Evolutionary conservation across 192 early-diverging fungal genomes (phyloP).

Genomic region (Gigaspora rosea): DNA sequence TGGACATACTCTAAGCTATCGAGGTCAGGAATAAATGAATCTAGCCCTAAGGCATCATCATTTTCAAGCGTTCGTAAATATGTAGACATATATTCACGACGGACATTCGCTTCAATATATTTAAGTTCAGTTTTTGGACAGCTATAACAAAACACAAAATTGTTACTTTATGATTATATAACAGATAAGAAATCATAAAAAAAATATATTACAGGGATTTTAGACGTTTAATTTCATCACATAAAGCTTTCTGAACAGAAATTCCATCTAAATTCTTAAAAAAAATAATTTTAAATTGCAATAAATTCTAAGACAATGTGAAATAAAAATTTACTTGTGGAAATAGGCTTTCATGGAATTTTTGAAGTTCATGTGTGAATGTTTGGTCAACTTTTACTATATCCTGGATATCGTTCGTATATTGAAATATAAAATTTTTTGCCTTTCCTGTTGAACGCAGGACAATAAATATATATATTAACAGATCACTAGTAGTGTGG

Average conservation of each 20-base stretch:
- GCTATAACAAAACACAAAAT: background rate
- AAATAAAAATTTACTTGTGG: background rate
- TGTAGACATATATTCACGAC: slow-evolving; percentile 1
- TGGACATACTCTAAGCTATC: background rate
- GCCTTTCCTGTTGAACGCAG: background rate
- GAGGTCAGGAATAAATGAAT: background rate
- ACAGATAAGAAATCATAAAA: background rate
- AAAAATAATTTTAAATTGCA: background rate
- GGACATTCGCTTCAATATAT: background rate
- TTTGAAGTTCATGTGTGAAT: slow-evolving; percentile 20
- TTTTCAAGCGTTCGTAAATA: slow-evolving; percentile 10
- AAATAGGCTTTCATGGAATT: slow-evolving; percentile 11
- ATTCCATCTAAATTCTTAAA: background rate
- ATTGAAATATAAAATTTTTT: slow-evolving; percentile 31
- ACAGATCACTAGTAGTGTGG: background rate
- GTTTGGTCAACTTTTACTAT: slow-evolving; percentile 4
- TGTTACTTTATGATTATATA: background rate
- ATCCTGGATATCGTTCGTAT: slow-evolving; percentile 10
- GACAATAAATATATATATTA: background rate
- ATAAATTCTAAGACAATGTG: background rate
- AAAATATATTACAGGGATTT: background rate
- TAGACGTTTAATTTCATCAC: slow-evolving; percentile 12
- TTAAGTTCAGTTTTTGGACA: slow-evolving; percentile 22
- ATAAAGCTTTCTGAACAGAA: background rate
- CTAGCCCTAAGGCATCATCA: slow-evolving; percentile 4